These are phyloP conservation scores for Botrytis paeoniae DNA, from an alignment of 2,329 filamentous ascomycete genomes.

Conservation along the genomic window DNA sequence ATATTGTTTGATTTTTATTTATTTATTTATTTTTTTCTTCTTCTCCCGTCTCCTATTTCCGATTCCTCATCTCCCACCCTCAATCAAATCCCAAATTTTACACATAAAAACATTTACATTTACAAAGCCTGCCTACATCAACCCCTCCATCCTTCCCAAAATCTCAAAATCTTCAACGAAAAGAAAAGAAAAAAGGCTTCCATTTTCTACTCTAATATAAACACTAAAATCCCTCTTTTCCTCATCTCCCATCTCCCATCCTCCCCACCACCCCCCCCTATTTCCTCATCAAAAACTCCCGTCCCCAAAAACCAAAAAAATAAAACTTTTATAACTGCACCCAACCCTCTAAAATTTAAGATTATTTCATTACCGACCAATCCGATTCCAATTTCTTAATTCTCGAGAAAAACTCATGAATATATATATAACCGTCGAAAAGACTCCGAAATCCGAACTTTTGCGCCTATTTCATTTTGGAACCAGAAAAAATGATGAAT, in stretches of 20 bases:
- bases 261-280: background rate
- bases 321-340: background rate
- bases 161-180: background rate
- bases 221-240: background rate
- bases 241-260: background rate
- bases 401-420: background rate
- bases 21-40: no score
- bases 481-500: background rate
- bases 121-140: no score
- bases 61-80: no score
- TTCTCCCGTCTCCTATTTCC: no score
- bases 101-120: no score
- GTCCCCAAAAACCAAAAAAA: no score
- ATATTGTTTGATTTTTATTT: no score
- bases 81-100: no score
- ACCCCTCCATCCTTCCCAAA: no score
- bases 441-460: background rate
- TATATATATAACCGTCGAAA: background rate
- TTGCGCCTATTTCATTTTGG: no score
- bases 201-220: background rate
- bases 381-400: background rate
- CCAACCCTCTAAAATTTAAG: background rate
- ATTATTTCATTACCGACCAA: background rate
- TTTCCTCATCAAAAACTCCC: background rate
- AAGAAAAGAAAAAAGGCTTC: background rate